Percentiles rank a stretch among this genome's conserved stretches.
phyloP scores from a whole-genome alignment of 164 flowering plant genomes.

The Tetracentron sinense region DNA sequence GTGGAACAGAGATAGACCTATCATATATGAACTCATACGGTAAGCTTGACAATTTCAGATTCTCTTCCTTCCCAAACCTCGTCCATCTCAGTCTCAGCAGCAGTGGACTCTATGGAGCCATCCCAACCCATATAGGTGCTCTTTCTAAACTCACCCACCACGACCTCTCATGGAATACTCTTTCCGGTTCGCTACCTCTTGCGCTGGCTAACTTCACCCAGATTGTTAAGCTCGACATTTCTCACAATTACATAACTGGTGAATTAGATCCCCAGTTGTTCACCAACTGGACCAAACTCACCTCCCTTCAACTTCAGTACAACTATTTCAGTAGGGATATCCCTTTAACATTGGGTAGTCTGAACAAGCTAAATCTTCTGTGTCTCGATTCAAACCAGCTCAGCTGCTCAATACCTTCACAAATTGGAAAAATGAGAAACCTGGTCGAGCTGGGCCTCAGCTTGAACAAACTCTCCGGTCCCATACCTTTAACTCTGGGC shows the following conservation, averaged over 20 bases:
- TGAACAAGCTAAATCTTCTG: not conserved
- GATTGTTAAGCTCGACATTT: constrained; percentile 17
- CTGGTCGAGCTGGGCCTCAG: not conserved
- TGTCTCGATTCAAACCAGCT: not conserved
- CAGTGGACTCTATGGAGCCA: constrained; percentile 8
- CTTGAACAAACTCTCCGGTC: not conserved
- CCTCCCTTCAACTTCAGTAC: constrained; percentile 6
- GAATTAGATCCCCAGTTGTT: constrained; percentile 13
- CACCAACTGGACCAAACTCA: constrained; percentile 14
- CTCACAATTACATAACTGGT: constrained; percentile 17
- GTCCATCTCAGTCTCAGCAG: constrained; percentile 12
- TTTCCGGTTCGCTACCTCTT: constrained; percentile 23
- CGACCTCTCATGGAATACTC: constrained; percentile 19
- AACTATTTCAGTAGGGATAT: not conserved
- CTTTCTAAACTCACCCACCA: constrained; percentile 22
- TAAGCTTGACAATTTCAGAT: constrained; percentile 16
- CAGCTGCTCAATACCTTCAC: constrained; percentile 2
- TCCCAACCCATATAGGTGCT: constrained; percentile 17
- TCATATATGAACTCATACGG: constrained; percentile 6
- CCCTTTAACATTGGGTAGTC: not conserved
- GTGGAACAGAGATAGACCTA: constrained; percentile 9
- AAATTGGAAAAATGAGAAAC: not conserved
- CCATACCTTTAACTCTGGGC: not conserved
- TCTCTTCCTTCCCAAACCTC: constrained; percentile 24
- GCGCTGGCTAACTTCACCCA: constrained; percentile 25